These are phyloP conservation scores for Daldinia vernicosa DNA, from an alignment of 495 filamentous ascomycete species.

Conservation along the genomic window DNA sequence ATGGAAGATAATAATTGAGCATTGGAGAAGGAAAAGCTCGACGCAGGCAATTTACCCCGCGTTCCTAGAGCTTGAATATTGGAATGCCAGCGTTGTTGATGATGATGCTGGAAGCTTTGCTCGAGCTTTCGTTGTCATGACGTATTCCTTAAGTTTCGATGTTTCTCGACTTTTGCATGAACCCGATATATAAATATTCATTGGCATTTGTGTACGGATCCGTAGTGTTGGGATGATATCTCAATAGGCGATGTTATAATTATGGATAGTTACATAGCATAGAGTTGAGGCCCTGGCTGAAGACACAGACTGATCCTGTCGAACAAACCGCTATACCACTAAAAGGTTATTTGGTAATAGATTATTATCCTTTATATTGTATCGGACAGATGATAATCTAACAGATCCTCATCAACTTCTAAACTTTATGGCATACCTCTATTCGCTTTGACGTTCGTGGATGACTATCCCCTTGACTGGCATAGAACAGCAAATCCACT, in stretches of 20 bases:
- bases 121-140: conserved; percentile 32
- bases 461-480: too few relatives aligned
- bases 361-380: too few relatives aligned
- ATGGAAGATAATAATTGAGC: conserved; percentile 9
- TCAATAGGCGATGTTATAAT: not conserved
- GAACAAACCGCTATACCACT: too few relatives aligned
- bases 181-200: not conserved
- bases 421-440: too few relatives aligned
- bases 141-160: conserved; percentile 28
- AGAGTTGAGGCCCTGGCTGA: not conserved
- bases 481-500: too few relatives aligned
- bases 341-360: too few relatives aligned
- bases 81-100: conserved; percentile 31
- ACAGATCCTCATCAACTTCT: too few relatives aligned
- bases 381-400: too few relatives aligned
- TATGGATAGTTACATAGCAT: not conserved
- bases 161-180: conserved; percentile 8
- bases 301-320: not conserved
- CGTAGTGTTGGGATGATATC: not conserved
- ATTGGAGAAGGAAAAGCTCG: conserved; percentile 13
- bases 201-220: too few relatives aligned
- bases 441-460: too few relatives aligned
- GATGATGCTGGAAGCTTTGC: conserved; percentile 28
- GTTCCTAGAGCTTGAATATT: conserved; percentile 24
- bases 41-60: conserved; percentile 33